Evolutionary conservation across 164 flowering plant species (phyloP).

Genomic region (Umbellularia californica): DNA sequence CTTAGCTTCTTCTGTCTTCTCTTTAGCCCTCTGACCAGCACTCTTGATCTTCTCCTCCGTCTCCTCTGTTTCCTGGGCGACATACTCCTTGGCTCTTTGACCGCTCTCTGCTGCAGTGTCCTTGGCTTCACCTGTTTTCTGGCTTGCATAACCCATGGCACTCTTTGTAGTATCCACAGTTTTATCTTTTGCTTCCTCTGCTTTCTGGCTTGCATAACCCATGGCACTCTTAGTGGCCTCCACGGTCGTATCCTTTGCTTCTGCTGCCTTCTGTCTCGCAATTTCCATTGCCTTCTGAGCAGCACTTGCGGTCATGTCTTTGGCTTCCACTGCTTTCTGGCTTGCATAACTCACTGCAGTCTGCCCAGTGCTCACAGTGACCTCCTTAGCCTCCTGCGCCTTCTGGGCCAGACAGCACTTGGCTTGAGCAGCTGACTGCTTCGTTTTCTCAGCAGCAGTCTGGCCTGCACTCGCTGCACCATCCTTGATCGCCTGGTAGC

Average conservation of each 20-base stretch:
- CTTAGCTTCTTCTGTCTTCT: slow-evolving; percentile 42
- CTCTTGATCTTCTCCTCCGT: neutral
- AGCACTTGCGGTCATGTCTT: slow-evolving; percentile 20
- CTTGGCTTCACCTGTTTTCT: slow-evolving; percentile 25
- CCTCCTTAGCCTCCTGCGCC: slow-evolving; percentile 17
- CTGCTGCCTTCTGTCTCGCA: slow-evolving; percentile 18
- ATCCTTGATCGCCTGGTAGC: slow-evolving; percentile 16
- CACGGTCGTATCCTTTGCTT: slow-evolving; percentile 20
- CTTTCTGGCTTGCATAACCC: slow-evolving; percentile 30
- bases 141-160: slow-evolving; percentile 13
- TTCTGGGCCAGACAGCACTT: slow-evolving; percentile 23
- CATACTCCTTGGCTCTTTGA: slow-evolving; percentile 24
- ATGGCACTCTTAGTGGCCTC: slow-evolving; percentile 33
- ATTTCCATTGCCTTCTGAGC: slow-evolving; percentile 9
- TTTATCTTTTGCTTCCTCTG: slow-evolving; percentile 41
- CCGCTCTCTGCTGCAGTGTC: neutral
- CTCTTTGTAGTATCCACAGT: neutral
- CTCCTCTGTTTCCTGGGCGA: slow-evolving; percentile 32
- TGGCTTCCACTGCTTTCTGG: slow-evolving; percentile 27
- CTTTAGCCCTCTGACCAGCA: slow-evolving; percentile 12
- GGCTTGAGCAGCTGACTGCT: slow-evolving; percentile 22
- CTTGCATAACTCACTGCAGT: slow-evolving; percentile 4
- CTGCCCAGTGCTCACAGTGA: neutral
- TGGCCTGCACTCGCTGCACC: neutral
- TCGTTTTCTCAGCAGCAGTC: slow-evolving; percentile 8